A percentile compares a stretch with the other conserved stretches of the same genome.
phyloP scores from a whole-genome alignment of 2,329 filamentous ascomycete species.

The Ophiostoma australiae region DNA sequence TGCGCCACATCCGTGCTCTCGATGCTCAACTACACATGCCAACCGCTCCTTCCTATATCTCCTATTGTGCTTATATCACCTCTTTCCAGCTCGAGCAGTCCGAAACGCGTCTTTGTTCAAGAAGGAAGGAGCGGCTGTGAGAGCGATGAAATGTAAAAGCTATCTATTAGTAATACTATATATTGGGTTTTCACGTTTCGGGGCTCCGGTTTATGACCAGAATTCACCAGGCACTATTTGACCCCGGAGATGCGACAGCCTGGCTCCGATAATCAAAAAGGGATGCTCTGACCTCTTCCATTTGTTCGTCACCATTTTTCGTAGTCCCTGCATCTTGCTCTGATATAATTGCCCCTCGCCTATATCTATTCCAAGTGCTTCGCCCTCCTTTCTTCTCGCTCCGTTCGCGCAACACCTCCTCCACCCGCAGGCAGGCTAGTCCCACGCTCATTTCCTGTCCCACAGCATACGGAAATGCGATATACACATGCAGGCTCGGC shows the following conservation, averaged over 20 bases:
- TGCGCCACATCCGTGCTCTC: not conserved
- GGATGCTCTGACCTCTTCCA: not conserved
- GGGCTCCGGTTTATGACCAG: not conserved
- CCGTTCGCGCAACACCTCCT: not conserved
- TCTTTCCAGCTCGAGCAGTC: not conserved
- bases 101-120: not conserved
- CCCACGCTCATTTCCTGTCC: constrained; percentile 3
- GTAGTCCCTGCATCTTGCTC: not conserved
- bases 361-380: not conserved
- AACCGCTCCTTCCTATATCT: not conserved
- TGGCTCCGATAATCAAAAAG: not conserved
- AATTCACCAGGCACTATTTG: not conserved
- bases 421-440: not conserved
- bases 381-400: no score
- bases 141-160: not conserved
- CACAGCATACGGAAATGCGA: not conserved
- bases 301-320: not conserved
- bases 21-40: not conserved
- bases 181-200: not conserved
- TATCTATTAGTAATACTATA: not conserved
- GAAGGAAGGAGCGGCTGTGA: not conserved
- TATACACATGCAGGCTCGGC: not conserved
- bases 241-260: no score
- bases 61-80: not conserved
- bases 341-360: not conserved